Evolutionary conservation across 2,329 filamentous ascomycete species (phyloP).

Genomic region (Pezicula radicicola): DNA sequence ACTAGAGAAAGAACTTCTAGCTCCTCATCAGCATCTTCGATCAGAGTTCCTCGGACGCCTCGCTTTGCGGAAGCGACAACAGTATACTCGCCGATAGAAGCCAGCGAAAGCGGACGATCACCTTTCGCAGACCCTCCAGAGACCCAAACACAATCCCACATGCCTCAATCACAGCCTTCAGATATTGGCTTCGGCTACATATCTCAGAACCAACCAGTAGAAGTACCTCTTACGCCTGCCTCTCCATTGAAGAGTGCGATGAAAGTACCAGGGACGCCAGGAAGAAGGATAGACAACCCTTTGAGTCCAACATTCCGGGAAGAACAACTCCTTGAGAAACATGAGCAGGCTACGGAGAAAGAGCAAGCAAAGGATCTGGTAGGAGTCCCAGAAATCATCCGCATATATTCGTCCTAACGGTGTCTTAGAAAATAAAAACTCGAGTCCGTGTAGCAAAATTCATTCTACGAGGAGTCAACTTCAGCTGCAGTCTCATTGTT

Average conservation of each 20-base stretch:
- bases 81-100: slow-evolving; percentile 73
- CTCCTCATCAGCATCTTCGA: slow-evolving; percentile 34
- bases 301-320: slow-evolving; percentile 90
- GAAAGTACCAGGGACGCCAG: slow-evolving; percentile 81
- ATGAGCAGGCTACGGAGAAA: slow-evolving; percentile 77
- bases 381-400: slow-evolving; percentile 32
- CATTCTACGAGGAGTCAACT: slow-evolving; percentile 91
- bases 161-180: slow-evolving; percentile 67
- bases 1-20: slow-evolving; percentile 35
- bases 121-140: slow-evolving; percentile 60
- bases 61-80: slow-evolving; percentile 80
- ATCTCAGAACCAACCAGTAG: slow-evolving; percentile 49
- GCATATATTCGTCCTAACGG: slow-evolving; percentile 31
- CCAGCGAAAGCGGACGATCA: slow-evolving; percentile 37
- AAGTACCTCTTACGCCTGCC: slow-evolving; percentile 66
- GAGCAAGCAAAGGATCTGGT: slow-evolving; percentile 86
- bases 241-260: slow-evolving; percentile 88
- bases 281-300: slow-evolving; percentile 68
- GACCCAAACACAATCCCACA: slow-evolving; percentile 44
- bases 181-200: slow-evolving; percentile 95
- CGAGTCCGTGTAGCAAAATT: slow-evolving; percentile 92
- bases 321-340: slow-evolving; percentile 82
- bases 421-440: slow-evolving; percentile 79
- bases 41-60: slow-evolving; percentile 68
- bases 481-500: slow-evolving; percentile 94